Base-by-base conservation (phyloP, 139 green algal species). In the Astrephomene gubernaculifera region DNA sequence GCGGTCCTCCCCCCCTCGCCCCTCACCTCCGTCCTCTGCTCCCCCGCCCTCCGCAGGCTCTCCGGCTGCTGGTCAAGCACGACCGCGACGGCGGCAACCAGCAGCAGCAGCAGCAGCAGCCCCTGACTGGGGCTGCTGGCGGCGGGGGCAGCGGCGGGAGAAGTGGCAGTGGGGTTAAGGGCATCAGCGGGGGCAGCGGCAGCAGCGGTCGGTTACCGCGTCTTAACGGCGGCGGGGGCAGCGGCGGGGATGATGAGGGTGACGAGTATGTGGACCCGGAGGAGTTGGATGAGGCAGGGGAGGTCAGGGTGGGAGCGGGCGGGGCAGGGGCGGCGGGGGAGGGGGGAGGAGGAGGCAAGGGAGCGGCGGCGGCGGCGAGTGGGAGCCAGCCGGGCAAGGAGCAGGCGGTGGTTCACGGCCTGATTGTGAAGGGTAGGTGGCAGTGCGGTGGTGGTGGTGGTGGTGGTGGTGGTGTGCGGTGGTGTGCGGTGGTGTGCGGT, bases 191-290 rank as follows among this genome's bases (percentile, higher is more conserved):
- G n/a, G 60, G 76, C 76, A 63, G 53, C 41, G 76, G 76, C 76
- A 72, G 39, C 61, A 68, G 29, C 53, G 76, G 76, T 8, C 29
- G 27, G 12, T 60, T 83, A 60, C 76, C 76, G 4, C 27, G 39
- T 21, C 76, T 83, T 0, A 41, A 72, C 76, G 31, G 33, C 44
- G 45, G 63, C 64, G 63, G 36, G 29, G 27, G 4, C 29, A 27
- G 9, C 57, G 38, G 5, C 38, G 38, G 39, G 7, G 79, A 38
- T 0, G 79, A 85, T 0, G 79, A 85, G 2, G 71, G 61, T 27
- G 79, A 85, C 43, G 79, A 85, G 21, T 85, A 85, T 17, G 64
- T 85, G 31, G 79, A 85, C 43, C 79, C 79, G 22, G 79, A 85
- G 9, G 79, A 85, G 22, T 43, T 85, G 44, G 79, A 85, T 19